phyloP scores from a whole-genome alignment of 164 flowering plant genomes.

The Tetracentron sinense region DNA sequence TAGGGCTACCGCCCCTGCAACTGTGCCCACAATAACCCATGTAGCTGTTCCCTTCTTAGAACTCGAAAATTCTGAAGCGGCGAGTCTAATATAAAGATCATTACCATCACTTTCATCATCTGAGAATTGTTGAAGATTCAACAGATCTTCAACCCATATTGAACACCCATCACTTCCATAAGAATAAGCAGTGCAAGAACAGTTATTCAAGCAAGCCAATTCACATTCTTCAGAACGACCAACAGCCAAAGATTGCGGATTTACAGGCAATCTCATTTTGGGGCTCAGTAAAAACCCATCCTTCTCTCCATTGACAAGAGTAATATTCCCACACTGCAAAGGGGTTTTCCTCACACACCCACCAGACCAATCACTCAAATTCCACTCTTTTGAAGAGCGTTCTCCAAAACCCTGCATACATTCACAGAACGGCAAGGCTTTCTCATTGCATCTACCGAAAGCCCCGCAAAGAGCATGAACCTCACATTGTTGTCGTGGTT shows the following conservation, averaged over 20 bases:
- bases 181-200: background rate
- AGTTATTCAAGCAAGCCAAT: background rate
- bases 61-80: background rate
- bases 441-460: background rate
- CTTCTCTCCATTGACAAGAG: background rate
- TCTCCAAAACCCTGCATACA: background rate
- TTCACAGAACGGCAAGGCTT: background rate
- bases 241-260: background rate
- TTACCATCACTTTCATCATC: background rate
- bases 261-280: background rate
- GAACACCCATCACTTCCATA: background rate
- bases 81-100: background rate
- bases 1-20: conserved; percentile 2
- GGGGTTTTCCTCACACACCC: background rate
- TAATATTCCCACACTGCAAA: background rate
- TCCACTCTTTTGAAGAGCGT: background rate
- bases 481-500: background rate
- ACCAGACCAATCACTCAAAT: background rate
- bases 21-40: too few relatives aligned
- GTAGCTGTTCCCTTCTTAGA: too few relatives aligned
- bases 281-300: background rate
- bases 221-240: background rate
- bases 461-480: background rate
- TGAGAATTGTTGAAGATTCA: background rate
- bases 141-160: background rate